Conservation (phyloP, 2,329 filamentous ascomycete species). For the Penicillium sp. region DNA sequence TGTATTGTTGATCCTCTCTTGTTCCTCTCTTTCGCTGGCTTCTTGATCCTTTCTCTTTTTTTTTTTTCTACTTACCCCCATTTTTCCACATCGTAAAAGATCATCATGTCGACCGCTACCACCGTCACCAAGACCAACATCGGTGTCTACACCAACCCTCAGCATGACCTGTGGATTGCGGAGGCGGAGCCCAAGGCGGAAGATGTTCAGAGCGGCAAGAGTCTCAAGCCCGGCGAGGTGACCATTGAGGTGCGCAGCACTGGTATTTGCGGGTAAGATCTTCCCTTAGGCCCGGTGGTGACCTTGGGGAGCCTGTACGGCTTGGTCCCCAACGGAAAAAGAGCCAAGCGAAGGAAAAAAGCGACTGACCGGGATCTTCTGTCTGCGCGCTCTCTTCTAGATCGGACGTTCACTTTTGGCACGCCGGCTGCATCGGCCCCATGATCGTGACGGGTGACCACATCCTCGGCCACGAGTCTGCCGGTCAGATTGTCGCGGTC, state of each 20-base stretch:
- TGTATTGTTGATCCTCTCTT: too few species aligned
- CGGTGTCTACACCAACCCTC: constrained; percentile 90
- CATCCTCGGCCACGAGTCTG: constrained; percentile 90
- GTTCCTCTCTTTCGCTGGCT: too few species aligned
- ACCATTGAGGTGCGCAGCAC: constrained; percentile 87
- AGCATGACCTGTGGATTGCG: constrained; percentile 83
- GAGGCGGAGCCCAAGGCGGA: constrained; percentile 71
- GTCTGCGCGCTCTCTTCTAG: constrained; percentile 39
- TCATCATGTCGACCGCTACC: constrained; percentile 26
- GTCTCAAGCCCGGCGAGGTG: constrained; percentile 74
- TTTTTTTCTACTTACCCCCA: background rate
- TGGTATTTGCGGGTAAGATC: constrained; percentile 80
- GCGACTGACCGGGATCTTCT: too few species aligned
- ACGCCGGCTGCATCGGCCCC: constrained; percentile 86
- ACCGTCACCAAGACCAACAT: constrained; percentile 73
- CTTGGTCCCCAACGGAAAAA: too few species aligned
- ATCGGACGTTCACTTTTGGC: constrained; percentile 96
- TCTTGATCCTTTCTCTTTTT: constrained; percentile 5
- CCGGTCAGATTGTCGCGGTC: constrained; percentile 68
- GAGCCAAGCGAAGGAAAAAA: too few species aligned
- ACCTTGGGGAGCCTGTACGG: background rate
- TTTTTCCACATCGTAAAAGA: background rate
- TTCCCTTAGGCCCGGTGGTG: background rate
- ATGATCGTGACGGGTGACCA: constrained; percentile 89
- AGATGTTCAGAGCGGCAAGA: constrained; percentile 61